These are phyloP conservation scores for Fomitopsis schrenkii DNA, from an alignment of 1,284 basidiomycete genomes.

Conservation along the genomic window DNA sequence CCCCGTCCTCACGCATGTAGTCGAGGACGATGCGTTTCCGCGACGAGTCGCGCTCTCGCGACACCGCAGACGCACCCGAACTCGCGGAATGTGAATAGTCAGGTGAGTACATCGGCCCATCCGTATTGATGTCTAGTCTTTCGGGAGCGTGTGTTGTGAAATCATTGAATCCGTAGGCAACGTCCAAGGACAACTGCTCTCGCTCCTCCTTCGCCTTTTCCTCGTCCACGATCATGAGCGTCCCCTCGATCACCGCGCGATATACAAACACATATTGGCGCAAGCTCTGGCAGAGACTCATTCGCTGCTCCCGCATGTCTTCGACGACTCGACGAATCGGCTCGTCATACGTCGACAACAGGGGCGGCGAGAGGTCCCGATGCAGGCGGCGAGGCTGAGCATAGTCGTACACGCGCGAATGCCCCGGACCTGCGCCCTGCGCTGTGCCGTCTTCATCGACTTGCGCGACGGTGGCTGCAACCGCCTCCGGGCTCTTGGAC, in stretches of 20 bases:
- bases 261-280: conserved; percentile 91
- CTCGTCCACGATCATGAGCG: conserved; percentile 75
- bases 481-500: neutral
- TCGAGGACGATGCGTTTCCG: conserved; percentile 16
- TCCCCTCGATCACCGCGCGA: conserved; percentile 78
- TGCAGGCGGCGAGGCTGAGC: conserved; percentile 58
- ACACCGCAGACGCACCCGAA: conserved; percentile 8
- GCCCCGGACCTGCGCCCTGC: conserved; percentile 3
- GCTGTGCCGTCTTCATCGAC: neutral
- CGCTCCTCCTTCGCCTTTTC: conserved; percentile 44
- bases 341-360: conserved; percentile 60
- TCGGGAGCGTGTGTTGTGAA: neutral
- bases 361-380: conserved; percentile 46
- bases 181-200: conserved; percentile 23
- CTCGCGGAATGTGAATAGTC: conserved; percentile 1
- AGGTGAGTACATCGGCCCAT: neutral
- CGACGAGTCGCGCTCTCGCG: conserved; percentile 8
- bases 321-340: conserved; percentile 78
- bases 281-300: conserved; percentile 88
- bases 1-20: conserved; percentile 10
- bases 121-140: neutral
- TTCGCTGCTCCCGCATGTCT: conserved; percentile 88
- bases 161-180: conserved; percentile 4
- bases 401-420: conserved; percentile 37
- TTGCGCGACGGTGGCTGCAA: neutral